Evolutionary conservation across 768 basidiomycete genomes (phyloP).

Genomic region (Termitomyces sp.): DNA sequence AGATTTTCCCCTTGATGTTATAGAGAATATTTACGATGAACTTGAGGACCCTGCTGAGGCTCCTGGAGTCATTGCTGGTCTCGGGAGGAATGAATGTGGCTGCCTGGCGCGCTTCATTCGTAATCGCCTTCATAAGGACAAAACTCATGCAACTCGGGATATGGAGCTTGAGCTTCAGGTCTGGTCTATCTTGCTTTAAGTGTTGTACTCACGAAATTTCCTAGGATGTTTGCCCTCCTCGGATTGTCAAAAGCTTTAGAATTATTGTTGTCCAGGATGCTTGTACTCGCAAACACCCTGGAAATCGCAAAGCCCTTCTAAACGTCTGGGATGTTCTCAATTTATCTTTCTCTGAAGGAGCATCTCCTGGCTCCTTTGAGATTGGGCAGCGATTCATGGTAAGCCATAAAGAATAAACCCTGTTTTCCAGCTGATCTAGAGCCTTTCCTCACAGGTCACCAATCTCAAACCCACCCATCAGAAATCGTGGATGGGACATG

Average conservation of each 20-base stretch:
- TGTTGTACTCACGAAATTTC: background rate
- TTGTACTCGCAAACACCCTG: constrained; percentile 41
- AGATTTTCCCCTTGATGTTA: constrained; percentile 40
- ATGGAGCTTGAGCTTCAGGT: constrained; percentile 75
- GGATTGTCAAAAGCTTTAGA: constrained; percentile 72
- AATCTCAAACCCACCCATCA: constrained; percentile 66
- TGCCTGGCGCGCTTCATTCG: constrained; percentile 56
- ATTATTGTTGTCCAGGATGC: constrained; percentile 66
- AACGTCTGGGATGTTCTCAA: constrained; percentile 78
- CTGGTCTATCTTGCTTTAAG: constrained; percentile 10
- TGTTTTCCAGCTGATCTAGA: background rate
- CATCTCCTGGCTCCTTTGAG: constrained; percentile 42
- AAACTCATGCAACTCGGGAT: constrained; percentile 46
- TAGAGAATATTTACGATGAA: constrained; percentile 55
- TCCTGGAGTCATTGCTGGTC: constrained; percentile 32
- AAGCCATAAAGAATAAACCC: constrained; percentile 18
- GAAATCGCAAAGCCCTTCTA: constrained; percentile 63
- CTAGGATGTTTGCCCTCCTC: constrained; percentile 60
- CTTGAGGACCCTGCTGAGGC: constrained; percentile 54
- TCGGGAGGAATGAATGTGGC: constrained; percentile 44
- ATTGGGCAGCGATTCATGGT: constrained; percentile 69
- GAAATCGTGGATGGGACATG: constrained; percentile 65
- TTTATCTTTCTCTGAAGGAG: constrained; percentile 45
- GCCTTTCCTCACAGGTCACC: constrained; percentile 35
- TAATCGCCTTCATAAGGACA: constrained; percentile 41